Percentiles rank a stretch among this genome's conserved stretches.
These are phyloP conservation scores for Trichoderma atroviride DNA, from an alignment of 2,329 filamentous ascomycete species.

Conservation along the genomic window DNA sequence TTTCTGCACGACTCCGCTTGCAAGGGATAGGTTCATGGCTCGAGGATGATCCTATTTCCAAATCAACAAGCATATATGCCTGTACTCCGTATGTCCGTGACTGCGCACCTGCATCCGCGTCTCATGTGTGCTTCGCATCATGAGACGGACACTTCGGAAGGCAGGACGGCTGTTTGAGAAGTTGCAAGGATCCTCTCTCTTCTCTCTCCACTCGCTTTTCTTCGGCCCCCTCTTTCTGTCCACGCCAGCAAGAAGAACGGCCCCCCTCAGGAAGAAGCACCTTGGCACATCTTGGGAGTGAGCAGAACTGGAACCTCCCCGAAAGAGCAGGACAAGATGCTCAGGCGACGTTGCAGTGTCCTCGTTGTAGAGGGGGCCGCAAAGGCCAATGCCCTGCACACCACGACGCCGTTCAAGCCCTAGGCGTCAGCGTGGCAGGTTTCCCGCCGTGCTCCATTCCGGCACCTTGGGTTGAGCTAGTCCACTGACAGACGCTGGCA, in stretches of 20 bases:
- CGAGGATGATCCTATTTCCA: neutral
- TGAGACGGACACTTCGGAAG: conserved; percentile 4
- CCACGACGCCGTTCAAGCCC: neutral
- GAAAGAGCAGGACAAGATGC: conserved; percentile 2
- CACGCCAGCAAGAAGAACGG: neutral
- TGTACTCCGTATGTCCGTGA: neutral
- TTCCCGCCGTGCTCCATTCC: conserved; percentile 19
- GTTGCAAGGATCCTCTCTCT: neutral
- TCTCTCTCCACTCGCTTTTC: neutral
- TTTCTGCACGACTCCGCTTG: neutral
- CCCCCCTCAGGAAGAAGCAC: neutral
- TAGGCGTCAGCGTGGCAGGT: conserved; percentile 13
- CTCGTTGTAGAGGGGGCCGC: conserved; percentile 6
- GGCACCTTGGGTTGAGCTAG: conserved; percentile 13
- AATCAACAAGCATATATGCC: neutral
- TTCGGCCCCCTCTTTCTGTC: neutral
- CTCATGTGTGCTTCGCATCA: conserved; percentile 22
- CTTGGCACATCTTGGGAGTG: neutral
- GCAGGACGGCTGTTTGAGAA: conserved; percentile 4
- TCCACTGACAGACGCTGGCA: conserved; percentile 15
- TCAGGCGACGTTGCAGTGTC: neutral
- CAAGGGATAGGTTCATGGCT: conserved; percentile 3
- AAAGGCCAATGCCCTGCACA: conserved; percentile 10
- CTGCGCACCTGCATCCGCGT: conserved; percentile 16
- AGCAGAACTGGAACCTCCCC: neutral